phyloP scores from a whole-genome alignment of 225 moss, liverwort and hornwort species.

The Physcomitrium patens region DNA sequence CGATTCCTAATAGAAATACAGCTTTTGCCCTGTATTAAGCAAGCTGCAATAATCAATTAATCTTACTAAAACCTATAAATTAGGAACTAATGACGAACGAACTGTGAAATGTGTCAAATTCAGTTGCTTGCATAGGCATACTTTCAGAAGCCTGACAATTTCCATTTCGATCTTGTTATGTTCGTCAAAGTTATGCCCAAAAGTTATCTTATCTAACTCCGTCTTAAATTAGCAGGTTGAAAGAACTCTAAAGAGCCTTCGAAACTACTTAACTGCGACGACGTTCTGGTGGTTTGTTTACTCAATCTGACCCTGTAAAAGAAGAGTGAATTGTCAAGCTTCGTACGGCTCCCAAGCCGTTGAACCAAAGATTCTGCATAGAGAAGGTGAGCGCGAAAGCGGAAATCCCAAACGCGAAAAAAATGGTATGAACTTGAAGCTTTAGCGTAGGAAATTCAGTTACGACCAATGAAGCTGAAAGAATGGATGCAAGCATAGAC shows the following conservation, averaged over 20 bases:
- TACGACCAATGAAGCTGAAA: slow-evolving; percentile 1
- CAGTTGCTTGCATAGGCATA: no score
- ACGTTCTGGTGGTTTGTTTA: neutral
- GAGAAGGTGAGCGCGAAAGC: neutral
- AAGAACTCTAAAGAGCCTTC: slow-evolving; percentile 15
- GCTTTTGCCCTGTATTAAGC: neutral
- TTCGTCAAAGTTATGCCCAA: neutral
- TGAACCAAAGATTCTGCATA: slow-evolving; percentile 20
- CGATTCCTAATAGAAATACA: slow-evolving; percentile 13
- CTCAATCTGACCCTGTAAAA: slow-evolving; percentile 1
- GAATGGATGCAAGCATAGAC: slow-evolving; percentile 9
- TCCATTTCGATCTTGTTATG: no score
- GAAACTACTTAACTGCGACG: neutral
- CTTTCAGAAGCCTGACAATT: no score
- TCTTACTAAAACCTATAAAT: neutral
- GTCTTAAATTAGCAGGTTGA: neutral
- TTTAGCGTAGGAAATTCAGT: slow-evolving; percentile 13
- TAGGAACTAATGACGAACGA: neutral
- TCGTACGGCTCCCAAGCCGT: neutral
- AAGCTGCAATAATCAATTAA: neutral
- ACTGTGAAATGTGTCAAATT: no score
- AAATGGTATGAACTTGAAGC: neutral
- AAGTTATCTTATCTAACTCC: slow-evolving; percentile 5
- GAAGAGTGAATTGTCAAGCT: slow-evolving; percentile 12
- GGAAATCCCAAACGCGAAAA: slow-evolving; percentile 15